These are phyloP conservation scores for Ophiostoma pallidulum DNA, from an alignment of 2,329 filamentous ascomycete species.

Conservation along the genomic window DNA sequence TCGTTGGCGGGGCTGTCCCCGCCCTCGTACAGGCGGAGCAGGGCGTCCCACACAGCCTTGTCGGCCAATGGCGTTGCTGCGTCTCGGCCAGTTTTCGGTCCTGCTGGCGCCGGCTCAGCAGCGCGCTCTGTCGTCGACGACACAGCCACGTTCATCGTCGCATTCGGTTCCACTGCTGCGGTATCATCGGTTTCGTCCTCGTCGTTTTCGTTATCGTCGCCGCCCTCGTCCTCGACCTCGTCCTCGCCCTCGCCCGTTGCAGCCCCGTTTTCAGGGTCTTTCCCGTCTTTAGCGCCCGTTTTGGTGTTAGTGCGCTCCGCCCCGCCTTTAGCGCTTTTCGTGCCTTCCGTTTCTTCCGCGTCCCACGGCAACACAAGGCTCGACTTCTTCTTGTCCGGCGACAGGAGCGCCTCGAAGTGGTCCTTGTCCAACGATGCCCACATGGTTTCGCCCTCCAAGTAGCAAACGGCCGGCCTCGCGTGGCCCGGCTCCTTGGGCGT, in stretches of 20 bases:
- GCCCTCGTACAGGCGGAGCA: not conserved
- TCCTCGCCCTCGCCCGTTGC: not conserved
- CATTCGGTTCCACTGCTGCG: not conserved
- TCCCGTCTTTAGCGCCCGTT: slow-evolving; percentile 1
- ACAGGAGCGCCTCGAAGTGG: slow-evolving; percentile 3
- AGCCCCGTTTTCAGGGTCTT: not conserved
- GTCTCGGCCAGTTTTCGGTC: not conserved
- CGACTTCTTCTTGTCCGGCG: not conserved
- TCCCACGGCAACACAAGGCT: slow-evolving; percentile 7
- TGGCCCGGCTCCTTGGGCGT: not conserved
- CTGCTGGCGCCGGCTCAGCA: no score
- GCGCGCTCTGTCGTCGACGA: no score
- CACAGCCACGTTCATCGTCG: not conserved
- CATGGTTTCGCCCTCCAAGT: slow-evolving; percentile 4
- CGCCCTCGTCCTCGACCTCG: no score
- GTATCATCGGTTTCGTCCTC: not conserved
- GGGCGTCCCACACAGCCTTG: not conserved
- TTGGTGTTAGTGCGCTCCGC: not conserved
- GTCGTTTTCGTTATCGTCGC: not conserved
- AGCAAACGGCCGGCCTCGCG: not conserved
- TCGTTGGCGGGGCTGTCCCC: not conserved
- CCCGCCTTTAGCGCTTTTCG: not conserved
- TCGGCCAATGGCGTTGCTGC: not conserved
- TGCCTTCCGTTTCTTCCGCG: not conserved
- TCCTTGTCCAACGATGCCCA: not conserved